These are phyloP conservation scores for Calonectria montana DNA, from an alignment of 2,329 filamentous ascomycete genomes.

Conservation along the genomic window DNA sequence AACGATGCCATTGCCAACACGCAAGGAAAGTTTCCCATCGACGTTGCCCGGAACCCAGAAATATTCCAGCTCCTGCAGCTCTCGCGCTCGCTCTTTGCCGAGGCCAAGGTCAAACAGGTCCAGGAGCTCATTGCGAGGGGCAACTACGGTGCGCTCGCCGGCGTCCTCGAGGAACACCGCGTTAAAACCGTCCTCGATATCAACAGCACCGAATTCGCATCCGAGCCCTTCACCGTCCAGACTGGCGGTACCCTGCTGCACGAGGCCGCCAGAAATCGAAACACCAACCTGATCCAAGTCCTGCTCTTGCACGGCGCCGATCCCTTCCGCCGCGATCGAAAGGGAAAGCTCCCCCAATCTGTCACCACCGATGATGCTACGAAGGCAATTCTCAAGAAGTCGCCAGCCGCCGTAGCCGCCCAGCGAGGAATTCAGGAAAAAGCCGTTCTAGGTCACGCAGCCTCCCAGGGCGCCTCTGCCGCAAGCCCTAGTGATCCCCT, in stretches of 20 bases:
- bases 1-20: conserved; percentile 91
- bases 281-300: conserved; percentile 88
- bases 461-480: conserved; percentile 65
- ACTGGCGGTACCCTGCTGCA: conserved; percentile 93
- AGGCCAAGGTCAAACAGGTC: conserved; percentile 85
- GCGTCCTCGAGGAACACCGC: conserved; percentile 84
- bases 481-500: conserved; percentile 68
- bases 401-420: conserved; percentile 91
- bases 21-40: conserved; percentile 85
- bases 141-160: conserved; percentile 82
- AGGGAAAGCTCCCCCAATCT: conserved; percentile 95
- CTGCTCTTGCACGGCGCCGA: conserved; percentile 94
- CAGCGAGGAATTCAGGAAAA: conserved; percentile 97
- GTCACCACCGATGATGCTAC: conserved; percentile 95
- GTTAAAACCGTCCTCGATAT: conserved; percentile 91
- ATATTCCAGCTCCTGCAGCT: conserved; percentile 97
- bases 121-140: conserved; percentile 79
- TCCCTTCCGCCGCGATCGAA: conserved; percentile 93
- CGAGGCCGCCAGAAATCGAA: conserved; percentile 89
- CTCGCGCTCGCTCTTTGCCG: conserved; percentile 88
- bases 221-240: conserved; percentile 80
- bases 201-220: conserved; percentile 89
- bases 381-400: conserved; percentile 89
- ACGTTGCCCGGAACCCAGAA: conserved; percentile 90
- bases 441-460: conserved; percentile 85